These are phyloP conservation scores for Xylaria sp. DNA, from an alignment of 2,329 filamentous ascomycete genomes.

Conservation along the genomic window DNA sequence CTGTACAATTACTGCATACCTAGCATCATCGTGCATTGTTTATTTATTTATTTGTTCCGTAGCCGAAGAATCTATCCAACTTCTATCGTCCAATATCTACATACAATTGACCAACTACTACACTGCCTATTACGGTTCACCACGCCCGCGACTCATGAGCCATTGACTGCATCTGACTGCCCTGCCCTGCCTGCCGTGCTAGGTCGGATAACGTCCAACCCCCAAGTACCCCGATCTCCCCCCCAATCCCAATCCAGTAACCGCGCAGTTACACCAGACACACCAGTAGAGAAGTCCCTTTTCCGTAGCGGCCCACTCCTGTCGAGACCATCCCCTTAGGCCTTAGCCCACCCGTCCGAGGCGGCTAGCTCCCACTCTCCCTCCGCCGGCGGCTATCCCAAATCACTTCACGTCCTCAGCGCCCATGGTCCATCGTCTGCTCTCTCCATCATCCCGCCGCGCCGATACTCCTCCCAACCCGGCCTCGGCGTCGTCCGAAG, in stretches of 20 bases:
- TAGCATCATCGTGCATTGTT: constrained; percentile 17
- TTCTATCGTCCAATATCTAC: not conserved
- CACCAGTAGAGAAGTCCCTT: constrained; percentile 19
- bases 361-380: constrained; percentile 17
- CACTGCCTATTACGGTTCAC: constrained; percentile 3
- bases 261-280: not conserved
- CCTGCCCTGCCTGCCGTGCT: not conserved
- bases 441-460: constrained; percentile 19
- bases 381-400: constrained; percentile 18
- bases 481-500: constrained; percentile 27
- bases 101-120: not conserved
- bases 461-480: constrained; percentile 19
- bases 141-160: constrained; percentile 2
- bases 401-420: constrained; percentile 17
- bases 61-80: not conserved
- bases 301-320: constrained; percentile 31
- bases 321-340: constrained; percentile 22
- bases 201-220: constrained; percentile 9
- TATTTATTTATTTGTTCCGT: not conserved
- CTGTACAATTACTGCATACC: not conserved
- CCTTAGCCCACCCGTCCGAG: constrained; percentile 23
- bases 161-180: no score
- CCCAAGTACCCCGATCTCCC: not conserved
- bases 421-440: constrained; percentile 10
- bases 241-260: constrained; percentile 8